These are phyloP conservation scores for Saccharata proteae DNA, from an alignment of 2,329 filamentous ascomycete species.

Conservation along the genomic window DNA sequence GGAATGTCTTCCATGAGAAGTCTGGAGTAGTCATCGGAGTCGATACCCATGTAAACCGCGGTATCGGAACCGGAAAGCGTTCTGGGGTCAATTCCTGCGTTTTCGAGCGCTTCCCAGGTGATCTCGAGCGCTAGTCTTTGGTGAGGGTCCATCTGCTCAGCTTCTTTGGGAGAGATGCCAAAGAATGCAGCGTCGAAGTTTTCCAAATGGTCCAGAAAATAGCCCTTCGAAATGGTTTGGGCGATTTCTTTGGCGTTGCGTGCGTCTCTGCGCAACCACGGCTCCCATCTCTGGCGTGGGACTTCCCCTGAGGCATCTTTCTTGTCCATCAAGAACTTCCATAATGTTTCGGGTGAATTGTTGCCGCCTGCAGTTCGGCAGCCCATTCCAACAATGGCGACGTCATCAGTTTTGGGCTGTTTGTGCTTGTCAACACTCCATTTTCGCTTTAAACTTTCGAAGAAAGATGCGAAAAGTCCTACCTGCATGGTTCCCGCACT, in stretches of 20 bases:
- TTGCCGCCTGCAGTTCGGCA: slow-evolving; percentile 21
- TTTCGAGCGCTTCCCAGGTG: slow-evolving; percentile 11
- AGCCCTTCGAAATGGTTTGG: slow-evolving; percentile 17
- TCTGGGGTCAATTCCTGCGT: slow-evolving; percentile 11
- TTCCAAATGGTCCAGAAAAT: slow-evolving; percentile 18
- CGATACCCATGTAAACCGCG: slow-evolving; percentile 16
- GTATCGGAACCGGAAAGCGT: slow-evolving; percentile 14
- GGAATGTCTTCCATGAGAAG: slow-evolving; percentile 26
- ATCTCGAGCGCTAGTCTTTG: slow-evolving; percentile 11
- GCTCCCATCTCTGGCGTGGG: slow-evolving; percentile 20
- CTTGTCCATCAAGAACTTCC: slow-evolving; percentile 20
- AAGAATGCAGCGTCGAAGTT: slow-evolving; percentile 18
- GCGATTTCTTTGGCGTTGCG: slow-evolving; percentile 16
- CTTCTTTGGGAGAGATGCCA: slow-evolving; percentile 12
- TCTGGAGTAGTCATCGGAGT: slow-evolving; percentile 25
- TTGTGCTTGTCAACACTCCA: too few relatives aligned
- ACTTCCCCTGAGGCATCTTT: slow-evolving; percentile 19
- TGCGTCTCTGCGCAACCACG: slow-evolving; percentile 16
- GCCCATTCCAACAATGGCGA: slow-evolving; percentile 23
- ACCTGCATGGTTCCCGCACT: too few relatives aligned
- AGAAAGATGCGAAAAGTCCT: too few relatives aligned
- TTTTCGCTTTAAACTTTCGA: too few relatives aligned
- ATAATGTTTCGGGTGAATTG: slow-evolving; percentile 20
- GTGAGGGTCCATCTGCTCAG: slow-evolving; percentile 13
- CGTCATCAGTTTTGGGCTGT: slow-evolving; percentile 9